Base-by-base conservation (phyloP, 495 filamentous ascomycete genomes). In the Apiosordaria backusii region DNA sequence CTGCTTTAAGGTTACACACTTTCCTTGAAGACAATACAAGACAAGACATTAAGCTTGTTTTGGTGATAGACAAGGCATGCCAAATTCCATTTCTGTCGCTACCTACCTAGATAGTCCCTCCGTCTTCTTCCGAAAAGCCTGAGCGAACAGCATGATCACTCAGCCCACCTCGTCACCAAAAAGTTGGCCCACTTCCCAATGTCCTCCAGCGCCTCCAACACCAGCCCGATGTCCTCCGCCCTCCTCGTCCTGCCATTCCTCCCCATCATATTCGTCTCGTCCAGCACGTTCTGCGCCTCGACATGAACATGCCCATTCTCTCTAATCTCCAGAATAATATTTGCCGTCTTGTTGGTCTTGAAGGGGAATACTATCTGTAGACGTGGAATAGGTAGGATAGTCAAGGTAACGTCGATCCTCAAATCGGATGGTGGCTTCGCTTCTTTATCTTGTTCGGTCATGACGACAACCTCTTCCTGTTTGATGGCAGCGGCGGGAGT, bases 111-210 rank as follows among this genome's bases (percentile, higher is more conserved):
- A 29, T 29, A n/a, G 27, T 29, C 27, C 7, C 7, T 29, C 7
- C 7, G 3, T 7, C 27, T 7, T 29, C 27, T 29, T 29, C 3
- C 7, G 4, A 29, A 29, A 3, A 7, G 27, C 27, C 3, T 4
- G 3, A 3, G 4, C 3, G 27, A 29, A 29, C 4, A 29, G 27
- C 27, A 29, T 3, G 7, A 4, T 13, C 16, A 45, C 5, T 45
- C 3, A 60, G 73, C 68, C 72, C 79, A 72, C 74, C 80, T 15
- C 0, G 66, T 68, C 68, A 75, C 63, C 3, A 79, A 60, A 68
- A 75, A 89, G 77, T 89, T 85, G n/a, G 82, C 84, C 75, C 86
- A 79, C 58, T 84, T 81, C 4, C 86, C 85, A 21, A 89, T 68
- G 74, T 89, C 74, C 70, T 81, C 81, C 4, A 76, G 58, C 15